Evolutionary conservation across 805 yeast species (phyloP).

Genomic region (Teunomyces cretensis): DNA sequence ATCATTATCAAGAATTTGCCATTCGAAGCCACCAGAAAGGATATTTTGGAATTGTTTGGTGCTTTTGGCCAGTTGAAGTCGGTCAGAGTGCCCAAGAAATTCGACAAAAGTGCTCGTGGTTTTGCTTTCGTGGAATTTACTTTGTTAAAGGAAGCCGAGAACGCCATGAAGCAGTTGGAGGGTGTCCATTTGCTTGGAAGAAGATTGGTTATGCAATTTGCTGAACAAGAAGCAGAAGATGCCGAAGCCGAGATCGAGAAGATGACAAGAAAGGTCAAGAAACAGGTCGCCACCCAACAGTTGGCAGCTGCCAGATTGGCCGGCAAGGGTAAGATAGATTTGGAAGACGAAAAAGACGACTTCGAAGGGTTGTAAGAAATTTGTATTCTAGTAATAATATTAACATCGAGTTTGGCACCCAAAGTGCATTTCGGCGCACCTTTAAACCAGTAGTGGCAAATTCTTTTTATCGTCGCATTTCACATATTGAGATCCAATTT

Average conservation of each 20-base stretch:
- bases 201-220: constrained; percentile 89
- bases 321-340: constrained; percentile 72
- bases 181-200: constrained; percentile 98
- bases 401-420: not conserved
- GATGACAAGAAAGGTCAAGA: constrained; percentile 83
- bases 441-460: not conserved
- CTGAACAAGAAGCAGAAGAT: constrained; percentile 75
- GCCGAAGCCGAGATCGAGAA: constrained; percentile 89
- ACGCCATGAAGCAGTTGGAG: constrained; percentile 87
- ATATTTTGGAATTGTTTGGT: constrained; percentile 87
- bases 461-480: not conserved
- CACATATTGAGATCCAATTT: not conserved
- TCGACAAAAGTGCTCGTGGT: constrained; percentile 93
- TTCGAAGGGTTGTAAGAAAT: constrained; percentile 21
- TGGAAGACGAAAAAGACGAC: constrained; percentile 53
- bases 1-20: constrained; percentile 95
- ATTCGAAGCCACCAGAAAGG: constrained; percentile 91
- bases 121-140: constrained; percentile 96
- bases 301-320: constrained; percentile 65
- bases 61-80: constrained; percentile 94
- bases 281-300: constrained; percentile 77
- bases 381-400: not conserved
- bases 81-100: constrained; percentile 93
- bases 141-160: constrained; percentile 83
- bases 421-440: too few species aligned